phyloP scores from a whole-genome alignment of 208 protist species.

The Crithidia sp. region DNA sequence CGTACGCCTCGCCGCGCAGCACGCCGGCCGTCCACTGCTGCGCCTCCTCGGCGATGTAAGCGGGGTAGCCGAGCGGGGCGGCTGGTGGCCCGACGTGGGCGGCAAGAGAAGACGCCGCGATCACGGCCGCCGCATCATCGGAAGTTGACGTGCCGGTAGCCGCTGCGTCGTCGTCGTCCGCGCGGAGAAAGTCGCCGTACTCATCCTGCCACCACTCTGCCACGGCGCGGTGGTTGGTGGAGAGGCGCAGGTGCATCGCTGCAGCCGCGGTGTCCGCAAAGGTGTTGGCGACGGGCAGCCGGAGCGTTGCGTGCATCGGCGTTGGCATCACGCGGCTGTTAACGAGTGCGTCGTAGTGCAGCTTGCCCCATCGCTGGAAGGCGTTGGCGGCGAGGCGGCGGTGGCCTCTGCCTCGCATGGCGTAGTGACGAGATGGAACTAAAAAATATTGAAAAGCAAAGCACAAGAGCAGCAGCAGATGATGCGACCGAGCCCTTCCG shows the following conservation, averaged over 20 bases:
- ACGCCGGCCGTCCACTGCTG: slow-evolving; percentile 59
- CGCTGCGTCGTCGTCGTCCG: not conserved
- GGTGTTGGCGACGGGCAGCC: slow-evolving; percentile 11
- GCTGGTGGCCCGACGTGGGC: slow-evolving; percentile 56
- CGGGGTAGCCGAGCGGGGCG: slow-evolving; percentile 53
- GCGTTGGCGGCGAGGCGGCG: slow-evolving; percentile 7
- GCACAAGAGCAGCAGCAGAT: not conserved
- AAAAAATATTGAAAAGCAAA: not conserved
- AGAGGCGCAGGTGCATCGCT: slow-evolving; percentile 8
- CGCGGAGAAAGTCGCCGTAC: slow-evolving; percentile 12
- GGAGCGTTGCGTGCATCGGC: slow-evolving; percentile 18
- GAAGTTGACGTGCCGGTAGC: not conserved
- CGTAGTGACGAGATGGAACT: not conserved
- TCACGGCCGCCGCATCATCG: not conserved
- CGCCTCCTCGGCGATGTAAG: slow-evolving; percentile 46
- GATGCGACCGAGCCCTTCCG: not conserved
- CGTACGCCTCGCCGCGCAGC: slow-evolving; percentile 45
- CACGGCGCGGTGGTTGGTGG: slow-evolving; percentile 22
- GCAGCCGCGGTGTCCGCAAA: not conserved
- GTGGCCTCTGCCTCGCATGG: slow-evolving; percentile 22
- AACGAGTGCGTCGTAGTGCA: slow-evolving; percentile 16
- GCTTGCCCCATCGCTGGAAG: slow-evolving; percentile 22
- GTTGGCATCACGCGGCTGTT: slow-evolving; percentile 14
- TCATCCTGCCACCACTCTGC: slow-evolving; percentile 27
- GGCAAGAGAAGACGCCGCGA: not conserved